Percentiles rank a stretch among this genome's conserved stretches.
These are phyloP conservation scores for Didymella pinodella DNA, from an alignment of 2,329 filamentous ascomycete genomes.

Conservation along the genomic window DNA sequence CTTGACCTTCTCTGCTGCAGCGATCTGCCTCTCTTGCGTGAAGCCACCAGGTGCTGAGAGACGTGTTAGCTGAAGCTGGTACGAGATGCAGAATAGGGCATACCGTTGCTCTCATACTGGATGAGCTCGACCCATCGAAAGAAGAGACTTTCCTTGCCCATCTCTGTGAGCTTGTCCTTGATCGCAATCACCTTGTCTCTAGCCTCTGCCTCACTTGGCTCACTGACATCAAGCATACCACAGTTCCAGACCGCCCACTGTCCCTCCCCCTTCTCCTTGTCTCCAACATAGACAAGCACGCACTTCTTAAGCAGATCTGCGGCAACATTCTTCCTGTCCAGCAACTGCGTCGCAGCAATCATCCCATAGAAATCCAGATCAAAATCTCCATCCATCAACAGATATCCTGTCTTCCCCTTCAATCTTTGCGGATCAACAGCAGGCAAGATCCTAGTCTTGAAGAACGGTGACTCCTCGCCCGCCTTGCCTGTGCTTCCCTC, in stretches of 20 bases:
- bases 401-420: constrained; percentile 82
- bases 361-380: constrained; percentile 87
- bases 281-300: constrained; percentile 58
- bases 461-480: constrained; percentile 61
- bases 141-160: constrained; percentile 89
- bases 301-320: constrained; percentile 75
- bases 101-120: constrained; percentile 77
- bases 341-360: constrained; percentile 73
- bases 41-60: constrained; percentile 73
- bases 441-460: constrained; percentile 68
- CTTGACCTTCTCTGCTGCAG: constrained; percentile 76
- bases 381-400: constrained; percentile 85
- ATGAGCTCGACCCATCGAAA: constrained; percentile 93
- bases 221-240: constrained; percentile 58
- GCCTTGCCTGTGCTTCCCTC: constrained; percentile 58
- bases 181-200: constrained; percentile 81
- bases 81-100: neutral
- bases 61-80: neutral
- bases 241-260: constrained; percentile 76
- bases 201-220: constrained; percentile 64
- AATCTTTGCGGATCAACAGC: constrained; percentile 74
- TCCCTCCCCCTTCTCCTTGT: constrained; percentile 54
- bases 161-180: constrained; percentile 73
- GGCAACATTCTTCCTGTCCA: constrained; percentile 67
- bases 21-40: constrained; percentile 74